Evolutionary conservation across 2,329 filamentous ascomycete species (phyloP), one percentile per base, ranked within the genome.

Genomic region (Colletotrichum zoysiae): DNA sequence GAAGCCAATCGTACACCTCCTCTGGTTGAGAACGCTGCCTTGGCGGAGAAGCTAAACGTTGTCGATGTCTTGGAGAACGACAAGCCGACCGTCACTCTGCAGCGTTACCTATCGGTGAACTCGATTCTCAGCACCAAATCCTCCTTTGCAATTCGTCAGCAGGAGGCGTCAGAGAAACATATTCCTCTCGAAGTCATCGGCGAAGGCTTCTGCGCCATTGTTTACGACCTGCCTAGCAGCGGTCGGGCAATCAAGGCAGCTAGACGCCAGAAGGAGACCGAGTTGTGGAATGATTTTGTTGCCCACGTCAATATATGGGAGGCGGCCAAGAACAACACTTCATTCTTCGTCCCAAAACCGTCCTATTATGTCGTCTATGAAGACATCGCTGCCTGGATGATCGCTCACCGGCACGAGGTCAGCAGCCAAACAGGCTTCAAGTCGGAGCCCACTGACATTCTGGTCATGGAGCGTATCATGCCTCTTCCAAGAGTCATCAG

Each of bases 401-500:
- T 56, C 20, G 53, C 26, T 4, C 53, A 56, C 30, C 53, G 53
- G 16, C 18, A 20, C 8, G 53, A 56, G 53, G 30, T 56, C 26
- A 56, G 38, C 12, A 35, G 2, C 18, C 30, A 56, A 20, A 33
- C 53, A 38, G 26, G 26, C 30, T 56, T 56, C 11, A 33, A 33
- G 16, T 56, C 33, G 7, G 16, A 20, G 18, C 53, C 53, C 26
- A 38, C 2, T 26, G 53, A 26, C 16, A 56, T 56, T 35, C 18
- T 56, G 8, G 26, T 76, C 16, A 71, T 73, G 0, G 76, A 79
- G 50, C 72, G 74, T 7, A 79, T 79, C 58, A 61, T 73, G 3
- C 76, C 78, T 8, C 75, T 80, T 4, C 75, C 77, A 2, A 42
- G 73, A 20, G 9, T 35, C 3, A 73, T 73, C n/a, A 75, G 78